Evolutionary conservation across 176 grass and related monocot genomes (phyloP).

Genomic region (Aegilops umbellulata): DNA sequence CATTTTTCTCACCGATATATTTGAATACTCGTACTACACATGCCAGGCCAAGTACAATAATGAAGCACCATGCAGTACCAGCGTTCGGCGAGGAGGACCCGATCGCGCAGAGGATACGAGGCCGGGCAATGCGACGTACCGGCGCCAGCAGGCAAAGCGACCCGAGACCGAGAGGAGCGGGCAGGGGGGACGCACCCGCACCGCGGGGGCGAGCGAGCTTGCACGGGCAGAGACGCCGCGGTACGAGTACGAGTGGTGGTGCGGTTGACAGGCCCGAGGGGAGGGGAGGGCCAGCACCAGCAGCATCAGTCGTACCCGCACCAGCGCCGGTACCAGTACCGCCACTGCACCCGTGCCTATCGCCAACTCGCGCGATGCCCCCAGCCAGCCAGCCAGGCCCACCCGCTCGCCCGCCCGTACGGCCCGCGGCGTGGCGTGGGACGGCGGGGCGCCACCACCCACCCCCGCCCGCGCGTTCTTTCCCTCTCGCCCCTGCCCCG

Average conservation of each 20-base stretch:
- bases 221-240: background rate
- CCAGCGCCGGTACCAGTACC: background rate
- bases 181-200: background rate
- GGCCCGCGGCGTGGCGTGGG: constrained; percentile 42
- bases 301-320: background rate
- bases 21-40: background rate
- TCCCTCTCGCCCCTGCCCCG: background rate
- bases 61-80: background rate
- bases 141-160: background rate
- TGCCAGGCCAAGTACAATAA: background rate
- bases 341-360: constrained; percentile 20
- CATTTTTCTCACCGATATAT: background rate
- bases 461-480: background rate
- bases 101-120: background rate
- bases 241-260: constrained; percentile 24
- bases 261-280: background rate
- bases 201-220: background rate
- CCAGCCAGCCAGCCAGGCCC: background rate
- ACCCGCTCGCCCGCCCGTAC: constrained; percentile 19
- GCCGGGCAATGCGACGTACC: background rate
- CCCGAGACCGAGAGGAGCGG: background rate
- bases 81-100: too few species aligned
- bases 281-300: too few species aligned
- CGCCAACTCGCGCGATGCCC: background rate
- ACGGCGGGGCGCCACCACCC: constrained; percentile 21